A percentile compares a stretch with the other conserved stretches of the same genome.
phyloP scores from a whole-genome alignment of 1,284 basidiomycete genomes.

The Heliocybe sulcata region DNA sequence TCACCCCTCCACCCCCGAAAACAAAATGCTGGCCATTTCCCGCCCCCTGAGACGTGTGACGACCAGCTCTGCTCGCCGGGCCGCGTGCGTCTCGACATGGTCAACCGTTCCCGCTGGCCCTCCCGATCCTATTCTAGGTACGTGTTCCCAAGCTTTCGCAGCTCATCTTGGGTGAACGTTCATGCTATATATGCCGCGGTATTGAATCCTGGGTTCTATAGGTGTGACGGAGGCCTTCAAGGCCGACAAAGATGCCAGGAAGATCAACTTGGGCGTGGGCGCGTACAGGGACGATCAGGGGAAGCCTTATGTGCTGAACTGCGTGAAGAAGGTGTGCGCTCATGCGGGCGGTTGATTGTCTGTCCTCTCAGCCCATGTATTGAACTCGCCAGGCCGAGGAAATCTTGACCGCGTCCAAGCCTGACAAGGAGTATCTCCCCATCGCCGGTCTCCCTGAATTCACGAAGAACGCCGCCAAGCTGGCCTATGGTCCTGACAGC shows the following conservation, averaged over 20 bases:
- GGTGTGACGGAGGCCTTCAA: constrained; percentile 95
- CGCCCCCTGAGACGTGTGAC: constrained; percentile 24
- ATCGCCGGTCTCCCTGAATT: constrained; percentile 91
- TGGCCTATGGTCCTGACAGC: constrained; percentile 89
- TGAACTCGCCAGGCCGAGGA: constrained; percentile 66
- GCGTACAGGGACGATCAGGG: constrained; percentile 92
- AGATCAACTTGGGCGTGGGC: constrained; percentile 97
- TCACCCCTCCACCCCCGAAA: constrained; percentile 7
- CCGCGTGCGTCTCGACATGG: constrained; percentile 65
- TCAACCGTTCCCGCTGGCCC: constrained; percentile 81
- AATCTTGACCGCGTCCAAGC: constrained; percentile 55
- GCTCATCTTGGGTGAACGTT: background rate
- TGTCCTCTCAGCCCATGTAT: constrained; percentile 2
- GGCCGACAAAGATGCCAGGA: constrained; percentile 83
- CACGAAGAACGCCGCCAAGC: constrained; percentile 83
- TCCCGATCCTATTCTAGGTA: constrained; percentile 91
- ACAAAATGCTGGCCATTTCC: constrained; percentile 28
- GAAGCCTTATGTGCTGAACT: constrained; percentile 91
- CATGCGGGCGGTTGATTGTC: background rate
- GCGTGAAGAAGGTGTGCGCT: constrained; percentile 73
- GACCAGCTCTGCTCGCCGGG: constrained; percentile 22
- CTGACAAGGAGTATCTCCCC: constrained; percentile 97
- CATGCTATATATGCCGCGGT: background rate
- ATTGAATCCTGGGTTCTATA: constrained; percentile 13
- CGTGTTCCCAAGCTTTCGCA: constrained; percentile 13